A percentile compares a stretch with the other conserved stretches of the same genome.
Conservation (phyloP, 305 asterid genomes). For the Petunia hybrid region DNA sequence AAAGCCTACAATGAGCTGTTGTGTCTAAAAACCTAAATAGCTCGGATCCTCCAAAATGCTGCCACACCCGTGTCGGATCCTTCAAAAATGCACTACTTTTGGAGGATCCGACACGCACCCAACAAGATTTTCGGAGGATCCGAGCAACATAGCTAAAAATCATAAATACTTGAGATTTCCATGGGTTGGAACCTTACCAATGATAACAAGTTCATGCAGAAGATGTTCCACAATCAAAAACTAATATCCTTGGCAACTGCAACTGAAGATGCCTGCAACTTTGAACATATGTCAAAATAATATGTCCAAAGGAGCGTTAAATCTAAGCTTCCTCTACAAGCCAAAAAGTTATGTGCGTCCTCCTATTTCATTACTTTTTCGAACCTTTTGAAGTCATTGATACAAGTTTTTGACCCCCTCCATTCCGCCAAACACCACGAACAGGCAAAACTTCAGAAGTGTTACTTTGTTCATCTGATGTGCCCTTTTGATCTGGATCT, state of each 20-base stretch:
- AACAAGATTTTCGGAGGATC: too few species aligned
- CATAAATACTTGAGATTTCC: not conserved
- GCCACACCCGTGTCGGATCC: too few species aligned
- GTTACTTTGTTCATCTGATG: constrained; percentile 41
- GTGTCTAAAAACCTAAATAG: constrained; percentile 7
- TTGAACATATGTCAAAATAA: not conserved
- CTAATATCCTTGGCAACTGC: not conserved
- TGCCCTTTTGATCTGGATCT: constrained; percentile 48
- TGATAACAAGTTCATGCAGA: not conserved
- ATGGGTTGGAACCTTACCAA: not conserved
- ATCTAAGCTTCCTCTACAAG: not conserved
- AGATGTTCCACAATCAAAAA: not conserved
- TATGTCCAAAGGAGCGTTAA: constrained; percentile 3
- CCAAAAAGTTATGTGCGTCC: constrained; percentile 12
- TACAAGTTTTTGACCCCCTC: constrained; percentile 86
- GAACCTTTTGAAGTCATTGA: constrained; percentile 48
- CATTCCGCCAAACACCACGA: constrained; percentile 82
- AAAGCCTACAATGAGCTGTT: constrained; percentile 8
- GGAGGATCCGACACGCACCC: too few species aligned
- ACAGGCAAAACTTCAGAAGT: constrained; percentile 56
- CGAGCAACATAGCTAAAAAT: too few species aligned
- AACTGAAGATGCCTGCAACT: not conserved
- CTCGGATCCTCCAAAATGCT: too few species aligned
- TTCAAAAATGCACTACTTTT: too few species aligned
- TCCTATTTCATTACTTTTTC: constrained; percentile 42